These are phyloP conservation scores for Takashimella koratensis DNA, from an alignment of 1,284 basidiomycete genomes.

Conservation along the genomic window DNA sequence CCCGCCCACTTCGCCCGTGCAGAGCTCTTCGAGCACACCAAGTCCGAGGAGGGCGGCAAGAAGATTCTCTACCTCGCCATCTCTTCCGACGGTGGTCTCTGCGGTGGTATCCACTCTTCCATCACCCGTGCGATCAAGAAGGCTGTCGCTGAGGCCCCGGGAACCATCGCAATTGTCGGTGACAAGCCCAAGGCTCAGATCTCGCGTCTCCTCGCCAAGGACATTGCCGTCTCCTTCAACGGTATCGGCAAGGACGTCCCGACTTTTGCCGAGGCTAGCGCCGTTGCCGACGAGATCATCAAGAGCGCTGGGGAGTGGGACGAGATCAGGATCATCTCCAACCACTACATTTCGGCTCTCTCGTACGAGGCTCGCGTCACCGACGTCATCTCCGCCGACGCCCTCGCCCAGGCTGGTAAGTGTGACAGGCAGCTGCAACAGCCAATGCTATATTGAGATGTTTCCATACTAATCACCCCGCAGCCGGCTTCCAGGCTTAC, in stretches of 20 bases:
- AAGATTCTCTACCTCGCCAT: slow-evolving; percentile 87
- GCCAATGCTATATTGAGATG: too few species aligned
- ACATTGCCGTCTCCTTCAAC: slow-evolving; percentile 84
- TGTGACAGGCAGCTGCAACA: too few species aligned
- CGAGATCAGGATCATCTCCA: slow-evolving; percentile 82
- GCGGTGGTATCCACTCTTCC: slow-evolving; percentile 99
- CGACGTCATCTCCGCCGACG: slow-evolving; percentile 76
- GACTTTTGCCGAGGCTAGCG: slow-evolving; percentile 91
- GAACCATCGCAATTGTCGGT: slow-evolving; percentile 81
- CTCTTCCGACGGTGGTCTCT: slow-evolving; percentile 98
- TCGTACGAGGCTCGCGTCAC: slow-evolving; percentile 79
- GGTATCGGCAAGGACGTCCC: slow-evolving; percentile 97
- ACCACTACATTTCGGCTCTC: slow-evolving; percentile 91
- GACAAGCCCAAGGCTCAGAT: slow-evolving; percentile 98
- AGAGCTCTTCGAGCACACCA: slow-evolving; percentile 77
- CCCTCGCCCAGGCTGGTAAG: slow-evolving; percentile 71
- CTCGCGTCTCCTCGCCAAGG: slow-evolving; percentile 57
- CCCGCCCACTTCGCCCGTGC: too few species aligned
- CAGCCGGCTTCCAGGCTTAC: slow-evolving; percentile 83
- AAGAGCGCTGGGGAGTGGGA: slow-evolving; percentile 85
- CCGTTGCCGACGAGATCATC: slow-evolving; percentile 89
- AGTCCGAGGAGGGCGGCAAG: slow-evolving; percentile 43
- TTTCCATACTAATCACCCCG: too few species aligned
- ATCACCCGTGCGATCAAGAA: slow-evolving; percentile 84
- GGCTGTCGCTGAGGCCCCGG: slow-evolving; percentile 57